Evolutionary conservation across 495 filamentous ascomycete genomes (phyloP).

Genomic region (Tirmania nivea): DNA sequence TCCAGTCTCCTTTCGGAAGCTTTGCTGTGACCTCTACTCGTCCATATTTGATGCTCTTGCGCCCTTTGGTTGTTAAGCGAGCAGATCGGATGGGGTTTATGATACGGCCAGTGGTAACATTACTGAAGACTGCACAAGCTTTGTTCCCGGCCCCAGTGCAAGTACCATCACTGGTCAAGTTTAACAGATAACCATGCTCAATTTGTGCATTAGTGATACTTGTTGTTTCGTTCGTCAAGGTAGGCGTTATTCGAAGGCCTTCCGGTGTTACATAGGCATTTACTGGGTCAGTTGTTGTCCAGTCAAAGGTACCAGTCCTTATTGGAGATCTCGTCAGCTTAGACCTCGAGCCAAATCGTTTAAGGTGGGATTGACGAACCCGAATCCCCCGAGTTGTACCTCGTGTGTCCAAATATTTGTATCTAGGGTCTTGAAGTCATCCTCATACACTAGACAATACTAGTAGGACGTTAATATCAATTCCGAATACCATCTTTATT

Average conservation of each 20-base stretch:
- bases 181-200: constrained; percentile 21
- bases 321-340: too few species aligned
- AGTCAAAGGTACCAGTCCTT: constrained; percentile 53
- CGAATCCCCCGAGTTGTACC: constrained; percentile 14
- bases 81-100: constrained; percentile 61
- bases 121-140: constrained; percentile 45
- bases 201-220: constrained; percentile 38
- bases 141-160: constrained; percentile 36
- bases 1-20: constrained; percentile 57
- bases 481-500: background rate
- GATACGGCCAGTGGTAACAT: constrained; percentile 47
- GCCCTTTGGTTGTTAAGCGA: constrained; percentile 47
- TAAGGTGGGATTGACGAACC: constrained; percentile 9
- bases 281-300: constrained; percentile 44
- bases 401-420: background rate
- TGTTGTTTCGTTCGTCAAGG: constrained; percentile 40
- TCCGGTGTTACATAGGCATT: constrained; percentile 53
- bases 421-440: background rate
- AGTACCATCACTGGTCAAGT: constrained; percentile 39
- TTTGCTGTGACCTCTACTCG: constrained; percentile 60
- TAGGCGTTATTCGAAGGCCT: constrained; percentile 51
- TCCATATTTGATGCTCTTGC: constrained; percentile 55
- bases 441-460: background rate
- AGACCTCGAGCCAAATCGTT: too few species aligned
- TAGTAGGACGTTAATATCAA: background rate